A percentile compares a stretch with the other conserved stretches of the same genome.
Conservation (phyloP, 2,329 filamentous ascomycete species). For the Fusarium sp. region DNA sequence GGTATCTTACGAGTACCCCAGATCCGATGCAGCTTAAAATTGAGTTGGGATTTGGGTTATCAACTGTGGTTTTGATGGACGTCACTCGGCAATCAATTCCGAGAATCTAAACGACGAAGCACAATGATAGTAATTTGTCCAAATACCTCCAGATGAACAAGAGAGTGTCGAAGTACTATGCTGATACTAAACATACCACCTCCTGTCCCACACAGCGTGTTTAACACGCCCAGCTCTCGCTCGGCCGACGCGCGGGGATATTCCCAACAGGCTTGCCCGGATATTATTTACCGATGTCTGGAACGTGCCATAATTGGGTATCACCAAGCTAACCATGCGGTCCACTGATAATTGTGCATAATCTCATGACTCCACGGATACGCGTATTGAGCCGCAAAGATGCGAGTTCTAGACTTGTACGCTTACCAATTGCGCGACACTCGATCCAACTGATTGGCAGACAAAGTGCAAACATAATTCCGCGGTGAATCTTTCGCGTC, state of each 20-base stretch:
- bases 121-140: too few species aligned
- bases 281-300: not conserved
- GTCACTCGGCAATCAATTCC: not conserved
- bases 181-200: too few species aligned
- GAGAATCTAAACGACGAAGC: not conserved
- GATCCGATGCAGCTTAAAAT: not conserved
- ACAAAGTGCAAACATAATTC: not conserved
- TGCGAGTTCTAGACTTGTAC: not conserved
- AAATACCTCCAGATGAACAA: too few species aligned
- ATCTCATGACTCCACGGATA: not conserved
- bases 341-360: not conserved
- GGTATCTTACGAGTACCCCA: not conserved
- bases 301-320: not conserved
- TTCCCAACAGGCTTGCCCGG: not conserved
- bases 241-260: not conserved
- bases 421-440: not conserved
- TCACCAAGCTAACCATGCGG: not conserved
- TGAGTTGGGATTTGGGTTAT: not conserved
- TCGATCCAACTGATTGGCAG: not conserved
- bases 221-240: not conserved
- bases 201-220: not conserved
- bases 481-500: not conserved
- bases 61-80: accelerated
- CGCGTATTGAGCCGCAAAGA: not conserved
- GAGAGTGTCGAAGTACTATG: too few species aligned